Conservation (phyloP, 805 yeast genomes). For the Nematodospora valgi region DNA sequence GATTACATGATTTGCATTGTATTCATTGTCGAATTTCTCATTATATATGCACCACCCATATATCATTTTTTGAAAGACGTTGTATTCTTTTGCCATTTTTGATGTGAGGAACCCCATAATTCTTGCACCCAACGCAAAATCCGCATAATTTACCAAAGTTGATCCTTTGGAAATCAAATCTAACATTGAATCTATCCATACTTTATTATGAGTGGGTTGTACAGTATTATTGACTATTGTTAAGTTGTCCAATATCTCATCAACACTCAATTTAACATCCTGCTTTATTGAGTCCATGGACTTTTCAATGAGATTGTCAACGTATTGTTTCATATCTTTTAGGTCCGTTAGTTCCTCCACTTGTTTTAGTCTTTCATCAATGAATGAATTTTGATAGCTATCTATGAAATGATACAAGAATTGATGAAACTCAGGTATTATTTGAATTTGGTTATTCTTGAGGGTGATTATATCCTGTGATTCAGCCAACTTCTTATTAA, state of each 20-base stretch:
- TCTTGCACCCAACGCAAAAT: conserved; percentile 34
- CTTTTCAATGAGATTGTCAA: background rate
- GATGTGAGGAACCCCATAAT: conserved; percentile 39
- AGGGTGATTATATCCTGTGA: no score
- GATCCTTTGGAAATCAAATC: no score
- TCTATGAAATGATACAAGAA: conserved; percentile 4
- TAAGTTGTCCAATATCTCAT: no score
- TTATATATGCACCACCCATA: conserved; percentile 41
- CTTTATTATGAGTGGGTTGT: no score
- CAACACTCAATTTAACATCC: no score
- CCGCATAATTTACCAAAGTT: conserved; percentile 36
- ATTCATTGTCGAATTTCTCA: conserved; percentile 22
- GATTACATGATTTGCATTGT: conserved; percentile 36
- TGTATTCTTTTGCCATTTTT: conserved; percentile 10
- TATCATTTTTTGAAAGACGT: conserved; percentile 24
- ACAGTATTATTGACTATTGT: no score
- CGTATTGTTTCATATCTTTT: background rate
- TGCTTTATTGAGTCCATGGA: background rate
- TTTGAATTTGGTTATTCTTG: conserved; percentile 34
- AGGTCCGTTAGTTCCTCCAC: background rate
- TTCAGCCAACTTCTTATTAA: no score
- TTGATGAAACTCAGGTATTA: conserved; percentile 35
- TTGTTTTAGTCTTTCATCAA: conserved; percentile 5
- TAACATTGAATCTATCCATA: no score
- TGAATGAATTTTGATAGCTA: conserved; percentile 5